These are phyloP conservation scores for Fonsecaea pugnacius DNA, from an alignment of 2,329 filamentous ascomycete species.

Conservation along the genomic window DNA sequence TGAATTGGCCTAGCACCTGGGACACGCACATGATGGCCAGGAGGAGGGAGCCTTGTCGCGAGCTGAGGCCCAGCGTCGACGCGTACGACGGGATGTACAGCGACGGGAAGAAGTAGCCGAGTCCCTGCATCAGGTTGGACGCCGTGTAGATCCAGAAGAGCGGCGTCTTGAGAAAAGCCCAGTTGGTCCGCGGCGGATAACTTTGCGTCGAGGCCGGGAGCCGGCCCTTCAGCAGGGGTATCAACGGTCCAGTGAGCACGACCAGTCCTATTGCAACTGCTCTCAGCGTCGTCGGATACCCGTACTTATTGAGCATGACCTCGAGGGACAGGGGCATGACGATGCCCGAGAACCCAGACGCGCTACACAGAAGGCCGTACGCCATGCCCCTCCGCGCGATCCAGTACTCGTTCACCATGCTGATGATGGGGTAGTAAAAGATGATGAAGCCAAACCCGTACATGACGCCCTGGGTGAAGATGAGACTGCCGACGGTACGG, in stretches of 20 bases:
- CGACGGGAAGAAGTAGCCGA: slow-evolving; percentile 46
- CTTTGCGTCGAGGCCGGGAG: slow-evolving; percentile 41
- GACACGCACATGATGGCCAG: slow-evolving; percentile 34
- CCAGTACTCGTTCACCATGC: slow-evolving; percentile 50
- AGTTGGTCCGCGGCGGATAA: slow-evolving; percentile 42
- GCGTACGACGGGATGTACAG: slow-evolving; percentile 49
- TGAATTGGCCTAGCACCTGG: slow-evolving; percentile 32
- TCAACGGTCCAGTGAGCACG: slow-evolving; percentile 45
- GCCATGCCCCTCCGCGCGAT: slow-evolving; percentile 45
- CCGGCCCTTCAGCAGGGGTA: slow-evolving; percentile 48
- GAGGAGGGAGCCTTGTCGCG: slow-evolving; percentile 28
- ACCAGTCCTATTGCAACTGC: slow-evolving; percentile 49
- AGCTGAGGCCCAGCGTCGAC: slow-evolving; percentile 22
- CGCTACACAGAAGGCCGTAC: slow-evolving; percentile 34
- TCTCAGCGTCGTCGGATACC: slow-evolving; percentile 50
- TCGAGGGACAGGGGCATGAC: slow-evolving; percentile 53
- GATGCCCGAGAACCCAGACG: slow-evolving; percentile 52
- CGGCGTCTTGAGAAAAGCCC: slow-evolving; percentile 43
- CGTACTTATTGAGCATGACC: slow-evolving; percentile 48
- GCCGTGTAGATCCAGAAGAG: slow-evolving; percentile 55
- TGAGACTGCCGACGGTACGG: slow-evolving; percentile 42
- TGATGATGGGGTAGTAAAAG: slow-evolving; percentile 46
- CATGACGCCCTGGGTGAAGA: slow-evolving; percentile 48
- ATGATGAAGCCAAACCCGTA: slow-evolving; percentile 49
- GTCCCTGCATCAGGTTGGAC: slow-evolving; percentile 46